Percentiles rank a stretch among this genome's conserved stretches.
These are phyloP conservation scores for Narthecium ossifragum DNA, from an alignment of 106 monocot species.

Conservation along the genomic window DNA sequence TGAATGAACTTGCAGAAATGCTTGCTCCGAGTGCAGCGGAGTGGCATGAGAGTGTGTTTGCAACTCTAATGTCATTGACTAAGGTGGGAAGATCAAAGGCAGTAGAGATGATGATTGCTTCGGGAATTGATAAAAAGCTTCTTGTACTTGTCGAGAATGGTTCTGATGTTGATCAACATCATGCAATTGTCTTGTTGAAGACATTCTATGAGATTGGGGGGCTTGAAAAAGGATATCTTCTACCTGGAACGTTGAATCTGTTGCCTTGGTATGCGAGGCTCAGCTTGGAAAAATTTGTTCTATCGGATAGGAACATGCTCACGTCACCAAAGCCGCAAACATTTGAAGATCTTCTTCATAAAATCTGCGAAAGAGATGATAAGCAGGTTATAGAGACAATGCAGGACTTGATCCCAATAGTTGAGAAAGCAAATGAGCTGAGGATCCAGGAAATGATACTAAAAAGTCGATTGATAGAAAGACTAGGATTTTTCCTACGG, in stretches of 20 bases:
- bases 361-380: conserved; percentile 7
- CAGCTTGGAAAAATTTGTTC: conserved; percentile 36
- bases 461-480: conserved; percentile 25
- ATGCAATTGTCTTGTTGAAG: conserved; percentile 34
- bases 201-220: conserved; percentile 31
- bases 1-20: conserved; percentile 26
- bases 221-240: conserved; percentile 17
- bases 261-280: conserved; percentile 51
- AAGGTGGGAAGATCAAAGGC: conserved; percentile 38
- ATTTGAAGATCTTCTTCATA: conserved; percentile 26
- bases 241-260: conserved; percentile 19
- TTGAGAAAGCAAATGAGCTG: conserved; percentile 29
- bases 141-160: conserved; percentile 29
- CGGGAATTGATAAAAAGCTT: conserved; percentile 31
- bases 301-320: conserved; percentile 11
- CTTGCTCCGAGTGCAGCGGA: conserved; percentile 23
- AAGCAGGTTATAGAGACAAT: conserved; percentile 27
- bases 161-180: conserved; percentile 33
- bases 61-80: conserved; percentile 21
- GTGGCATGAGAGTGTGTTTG: conserved; percentile 38
- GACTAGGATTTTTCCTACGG: conserved; percentile 20
- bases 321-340: conserved; percentile 29
- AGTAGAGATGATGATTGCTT: conserved; percentile 28
- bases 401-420: conserved; percentile 34
- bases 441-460: conserved; percentile 32